These are phyloP conservation scores for Pseudoneurospora amorphoporcata DNA, from an alignment of 495 filamentous ascomycete species.

Conservation along the genomic window DNA sequence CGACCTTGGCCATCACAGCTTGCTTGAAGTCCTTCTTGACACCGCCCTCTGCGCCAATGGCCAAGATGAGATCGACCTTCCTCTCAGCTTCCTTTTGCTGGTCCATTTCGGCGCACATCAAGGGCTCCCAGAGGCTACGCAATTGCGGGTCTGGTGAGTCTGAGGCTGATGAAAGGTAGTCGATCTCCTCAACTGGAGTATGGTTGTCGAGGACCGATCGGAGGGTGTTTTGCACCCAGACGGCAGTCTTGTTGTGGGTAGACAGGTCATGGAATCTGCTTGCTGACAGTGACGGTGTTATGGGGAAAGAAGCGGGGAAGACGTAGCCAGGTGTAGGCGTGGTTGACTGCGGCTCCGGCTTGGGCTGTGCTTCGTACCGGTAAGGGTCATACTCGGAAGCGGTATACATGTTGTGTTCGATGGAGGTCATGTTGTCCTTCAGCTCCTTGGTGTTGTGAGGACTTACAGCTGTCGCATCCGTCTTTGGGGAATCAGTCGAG, in stretches of 20 bases:
- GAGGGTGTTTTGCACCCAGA: conserved; percentile 32
- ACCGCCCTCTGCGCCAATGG: conserved; percentile 30
- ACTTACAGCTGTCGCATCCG: not conserved
- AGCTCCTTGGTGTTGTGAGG: not conserved
- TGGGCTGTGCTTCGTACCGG: not conserved
- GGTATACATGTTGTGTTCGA: not conserved
- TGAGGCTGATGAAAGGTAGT: conserved; percentile 27
- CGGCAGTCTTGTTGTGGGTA: conserved; percentile 25
- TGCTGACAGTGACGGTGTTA: conserved; percentile 1
- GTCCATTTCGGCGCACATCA: conserved; percentile 20
- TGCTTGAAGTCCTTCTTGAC: conserved; percentile 27
- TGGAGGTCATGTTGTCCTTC: not conserved
- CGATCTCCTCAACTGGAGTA: conserved; percentile 24
- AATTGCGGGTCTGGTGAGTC: conserved; percentile 23
- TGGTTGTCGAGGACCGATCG: conserved; percentile 28
- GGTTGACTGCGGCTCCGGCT: not conserved
- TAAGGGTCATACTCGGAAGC: not conserved
- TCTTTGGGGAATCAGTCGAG: not conserved
- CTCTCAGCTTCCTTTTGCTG: conserved; percentile 3
- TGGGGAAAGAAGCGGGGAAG: conserved; percentile 4
- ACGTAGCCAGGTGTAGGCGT: not conserved
- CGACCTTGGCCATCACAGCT: conserved; percentile 25
- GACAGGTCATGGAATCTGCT: conserved; percentile 26
- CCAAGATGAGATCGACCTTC: conserved; percentile 34
- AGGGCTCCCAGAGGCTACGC: conserved; percentile 30